phyloP scores from a whole-genome alignment of 495 filamentous ascomycete genomes.

The Cladorrhinum samala region DNA sequence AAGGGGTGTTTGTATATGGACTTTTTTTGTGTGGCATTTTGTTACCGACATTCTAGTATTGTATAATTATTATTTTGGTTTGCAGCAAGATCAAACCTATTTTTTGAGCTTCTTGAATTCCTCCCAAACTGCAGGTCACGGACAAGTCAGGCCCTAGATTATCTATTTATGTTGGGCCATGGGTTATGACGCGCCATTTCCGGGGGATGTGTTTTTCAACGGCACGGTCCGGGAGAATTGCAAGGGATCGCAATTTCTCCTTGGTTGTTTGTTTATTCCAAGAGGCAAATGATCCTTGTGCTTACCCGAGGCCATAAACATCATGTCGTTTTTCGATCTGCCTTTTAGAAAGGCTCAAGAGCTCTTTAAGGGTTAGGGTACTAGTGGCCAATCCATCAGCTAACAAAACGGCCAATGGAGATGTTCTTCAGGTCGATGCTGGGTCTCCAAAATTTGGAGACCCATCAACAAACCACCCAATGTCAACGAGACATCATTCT shows the following conservation, averaged over 20 bases:
- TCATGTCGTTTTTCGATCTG: too few species aligned
- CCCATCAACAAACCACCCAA: not conserved
- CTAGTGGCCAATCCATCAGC: slow-evolving; percentile 1
- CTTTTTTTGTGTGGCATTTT: slow-evolving; percentile 19
- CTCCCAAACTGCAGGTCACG: too few species aligned
- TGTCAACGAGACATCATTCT: not conserved
- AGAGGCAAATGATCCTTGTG: too few species aligned
- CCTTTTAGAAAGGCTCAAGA: too few species aligned
- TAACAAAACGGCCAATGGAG: too few species aligned
- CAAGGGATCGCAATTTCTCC: too few species aligned
- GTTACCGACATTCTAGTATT: slow-evolving; percentile 34
- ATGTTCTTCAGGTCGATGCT: slow-evolving; percentile 1
- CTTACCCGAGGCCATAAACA: not conserved
- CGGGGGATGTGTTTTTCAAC: not conserved
- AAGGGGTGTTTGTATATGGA: slow-evolving; percentile 13
- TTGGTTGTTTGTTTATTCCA: too few species aligned
- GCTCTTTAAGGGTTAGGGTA: slow-evolving; percentile 15
- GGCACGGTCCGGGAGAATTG: too few species aligned
- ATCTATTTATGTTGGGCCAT: too few species aligned
- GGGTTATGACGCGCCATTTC: too few species aligned
- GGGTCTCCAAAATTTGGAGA: slow-evolving; percentile 3
- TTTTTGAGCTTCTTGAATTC: not conserved
- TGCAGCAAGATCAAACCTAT: not conserved
- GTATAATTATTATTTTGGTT: slow-evolving; percentile 32
- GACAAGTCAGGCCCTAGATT: too few species aligned